Conservation (phyloP, 306 rosid genomes). For the Fragaria nilgerrensis region DNA sequence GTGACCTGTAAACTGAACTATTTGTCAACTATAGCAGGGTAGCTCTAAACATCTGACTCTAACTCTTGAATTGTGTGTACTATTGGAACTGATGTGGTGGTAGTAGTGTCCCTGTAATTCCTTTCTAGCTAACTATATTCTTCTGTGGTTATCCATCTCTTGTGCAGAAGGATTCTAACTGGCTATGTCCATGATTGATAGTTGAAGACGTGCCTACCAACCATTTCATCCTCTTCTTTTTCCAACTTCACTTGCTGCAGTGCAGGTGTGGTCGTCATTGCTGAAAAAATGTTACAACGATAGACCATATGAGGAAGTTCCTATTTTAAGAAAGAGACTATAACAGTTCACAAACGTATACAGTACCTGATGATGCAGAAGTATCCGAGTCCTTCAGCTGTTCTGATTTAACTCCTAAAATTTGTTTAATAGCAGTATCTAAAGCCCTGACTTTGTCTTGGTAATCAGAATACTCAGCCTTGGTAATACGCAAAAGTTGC, state of each 20-base stretch:
- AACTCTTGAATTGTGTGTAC: not conserved
- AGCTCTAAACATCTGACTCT: not conserved
- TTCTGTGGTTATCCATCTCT: not conserved
- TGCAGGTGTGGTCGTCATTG: not conserved
- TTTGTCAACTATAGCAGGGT: not conserved
- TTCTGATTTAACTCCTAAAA: not conserved
- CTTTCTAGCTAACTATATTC: not conserved
- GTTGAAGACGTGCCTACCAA: not conserved
- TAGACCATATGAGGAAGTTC: not conserved
- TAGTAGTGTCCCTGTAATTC: not conserved
- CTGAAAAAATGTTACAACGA: not conserved
- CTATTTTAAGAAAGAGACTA: not conserved
- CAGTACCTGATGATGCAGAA: not conserved
- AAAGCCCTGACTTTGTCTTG: not conserved
- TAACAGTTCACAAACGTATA: not conserved
- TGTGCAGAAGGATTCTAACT: not conserved
- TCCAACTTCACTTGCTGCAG: not conserved
- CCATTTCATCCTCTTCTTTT: not conserved
- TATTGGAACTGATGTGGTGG: not conserved
- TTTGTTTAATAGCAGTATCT: not conserved
- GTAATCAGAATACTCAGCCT: not conserved
- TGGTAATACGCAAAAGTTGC: not conserved
- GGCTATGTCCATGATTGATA: not conserved
- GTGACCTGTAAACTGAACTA: not conserved
- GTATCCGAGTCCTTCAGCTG: not conserved